A percentile compares a stretch with the other conserved stretches of the same genome.
phyloP scores from a whole-genome alignment of 1,284 basidiomycete genomes.

The Marasmius tenuissimus region DNA sequence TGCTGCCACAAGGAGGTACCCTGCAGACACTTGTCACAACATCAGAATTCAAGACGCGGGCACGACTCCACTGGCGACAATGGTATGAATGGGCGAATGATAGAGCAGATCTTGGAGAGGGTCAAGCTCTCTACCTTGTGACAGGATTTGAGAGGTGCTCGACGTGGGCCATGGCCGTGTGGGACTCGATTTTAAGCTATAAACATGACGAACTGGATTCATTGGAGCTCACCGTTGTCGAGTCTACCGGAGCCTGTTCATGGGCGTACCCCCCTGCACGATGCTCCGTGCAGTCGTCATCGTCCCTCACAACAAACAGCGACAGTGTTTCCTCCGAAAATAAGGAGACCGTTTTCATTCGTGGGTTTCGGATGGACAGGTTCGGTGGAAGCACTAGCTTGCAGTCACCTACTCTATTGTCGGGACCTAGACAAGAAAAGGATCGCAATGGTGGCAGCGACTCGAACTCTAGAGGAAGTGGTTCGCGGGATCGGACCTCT shows the following conservation, averaged over 20 bases:
- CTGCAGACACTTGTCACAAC: not conserved
- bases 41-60: not conserved
- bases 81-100: not conserved
- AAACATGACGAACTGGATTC: not conserved
- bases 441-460: not conserved
- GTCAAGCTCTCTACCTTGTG: not conserved
- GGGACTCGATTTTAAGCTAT: not conserved
- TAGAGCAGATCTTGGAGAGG: not conserved
- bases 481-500: no score
- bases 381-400: not conserved
- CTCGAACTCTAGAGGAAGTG: not conserved
- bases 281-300: not conserved
- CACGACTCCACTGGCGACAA: not conserved
- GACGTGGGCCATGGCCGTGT: not conserved
- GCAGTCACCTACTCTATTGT: not conserved
- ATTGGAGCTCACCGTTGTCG: not conserved
- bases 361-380: conserved; percentile 14
- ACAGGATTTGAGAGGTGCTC: not conserved
- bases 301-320: not conserved
- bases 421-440: not conserved
- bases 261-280: not conserved
- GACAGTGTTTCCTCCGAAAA: no score
- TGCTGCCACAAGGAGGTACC: not conserved
- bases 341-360: conserved; percentile 10
- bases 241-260: not conserved